phyloP scores from a whole-genome alignment of 2,329 filamentous ascomycete species.

The Diaporthe batatas region DNA sequence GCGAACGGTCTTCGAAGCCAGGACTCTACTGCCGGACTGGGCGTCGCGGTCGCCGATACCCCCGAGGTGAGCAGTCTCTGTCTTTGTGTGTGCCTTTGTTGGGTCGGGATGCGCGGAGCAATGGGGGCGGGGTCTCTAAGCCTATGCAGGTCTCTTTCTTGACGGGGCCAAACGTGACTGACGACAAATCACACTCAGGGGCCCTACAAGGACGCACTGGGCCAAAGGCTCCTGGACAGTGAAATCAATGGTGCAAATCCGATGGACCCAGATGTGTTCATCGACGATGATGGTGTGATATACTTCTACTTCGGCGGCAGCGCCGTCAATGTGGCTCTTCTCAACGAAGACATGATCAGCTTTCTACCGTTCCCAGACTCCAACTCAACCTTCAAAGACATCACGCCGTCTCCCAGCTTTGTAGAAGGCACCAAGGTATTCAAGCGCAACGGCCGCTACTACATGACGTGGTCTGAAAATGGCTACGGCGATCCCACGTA shows the following conservation, averaged over 20 bases:
- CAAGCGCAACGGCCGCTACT: conserved; percentile 30
- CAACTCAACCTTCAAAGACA: conserved; percentile 24
- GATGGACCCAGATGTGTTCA: conserved; percentile 59
- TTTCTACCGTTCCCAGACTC: conserved; percentile 28
- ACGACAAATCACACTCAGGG: conserved; percentile 42
- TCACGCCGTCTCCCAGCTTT: conserved; percentile 29
- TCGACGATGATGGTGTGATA: conserved; percentile 55
- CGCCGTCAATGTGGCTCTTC: conserved; percentile 32
- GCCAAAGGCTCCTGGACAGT: conserved; percentile 55
- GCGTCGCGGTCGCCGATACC: conserved; percentile 53
- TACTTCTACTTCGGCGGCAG: conserved; percentile 48
- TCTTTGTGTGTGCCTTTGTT: not conserved
- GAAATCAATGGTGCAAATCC: conserved; percentile 61
- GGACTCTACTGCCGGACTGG: conserved; percentile 55
- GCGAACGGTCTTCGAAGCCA: conserved; percentile 60
- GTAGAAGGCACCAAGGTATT: conserved; percentile 39
- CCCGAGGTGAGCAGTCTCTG: conserved; percentile 45
- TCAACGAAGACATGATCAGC: conserved; percentile 37
- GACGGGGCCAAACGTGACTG: not conserved
- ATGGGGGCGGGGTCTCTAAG: not conserved
- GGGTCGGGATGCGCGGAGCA: not conserved
- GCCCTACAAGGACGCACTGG: conserved; percentile 57
- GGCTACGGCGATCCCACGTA: conserved; percentile 40
- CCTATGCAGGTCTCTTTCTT: not conserved
- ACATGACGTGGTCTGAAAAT: conserved; percentile 42